Evolutionary conservation across 176 grass and related monocot species (phyloP).

Genomic region (Paspalum notatum): DNA sequence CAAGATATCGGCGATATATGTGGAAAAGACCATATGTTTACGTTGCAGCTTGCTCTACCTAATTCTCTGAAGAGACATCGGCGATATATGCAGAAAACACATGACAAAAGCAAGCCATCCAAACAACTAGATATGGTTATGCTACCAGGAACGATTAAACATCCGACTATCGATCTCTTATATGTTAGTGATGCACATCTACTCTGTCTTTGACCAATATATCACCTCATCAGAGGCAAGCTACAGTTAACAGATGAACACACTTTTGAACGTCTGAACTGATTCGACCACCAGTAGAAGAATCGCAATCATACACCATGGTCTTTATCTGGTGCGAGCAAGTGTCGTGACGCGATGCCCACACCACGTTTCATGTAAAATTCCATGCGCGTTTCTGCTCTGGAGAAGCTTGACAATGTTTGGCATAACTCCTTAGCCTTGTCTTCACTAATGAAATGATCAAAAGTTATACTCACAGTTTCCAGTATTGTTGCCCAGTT

Average conservation of each 20-base stretch:
- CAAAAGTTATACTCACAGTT: not conserved
- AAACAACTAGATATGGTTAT: not conserved
- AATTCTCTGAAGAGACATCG: too few relatives aligned
- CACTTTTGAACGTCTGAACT: not conserved
- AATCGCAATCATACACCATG: too few relatives aligned
- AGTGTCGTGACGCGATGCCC: too few relatives aligned
- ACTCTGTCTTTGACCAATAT: slow-evolving; percentile 14
- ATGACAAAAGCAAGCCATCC: not conserved
- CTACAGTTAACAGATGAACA: slow-evolving; percentile 21
- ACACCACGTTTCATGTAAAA: not conserved
- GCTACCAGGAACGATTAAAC: slow-evolving; percentile 3
- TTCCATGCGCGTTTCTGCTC: not conserved
- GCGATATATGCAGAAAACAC: too few relatives aligned
- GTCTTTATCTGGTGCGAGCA: too few relatives aligned
- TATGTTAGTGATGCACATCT: slow-evolving; percentile 33
- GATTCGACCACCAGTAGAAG: not conserved
- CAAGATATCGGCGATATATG: too few relatives aligned
- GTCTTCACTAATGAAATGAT: not conserved
- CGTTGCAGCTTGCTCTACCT: too few relatives aligned
- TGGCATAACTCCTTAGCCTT: not conserved
- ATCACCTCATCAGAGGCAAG: slow-evolving; percentile 3
- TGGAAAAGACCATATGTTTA: too few relatives aligned
- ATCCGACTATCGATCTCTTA: not conserved
- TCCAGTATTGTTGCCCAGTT: not conserved
- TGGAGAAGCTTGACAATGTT: not conserved